Percentiles rank a stretch among this genome's conserved stretches.
These are phyloP conservation scores for Ambrosiella beaveri DNA, from an alignment of 2,329 filamentous ascomycete genomes.

Conservation along the genomic window DNA sequence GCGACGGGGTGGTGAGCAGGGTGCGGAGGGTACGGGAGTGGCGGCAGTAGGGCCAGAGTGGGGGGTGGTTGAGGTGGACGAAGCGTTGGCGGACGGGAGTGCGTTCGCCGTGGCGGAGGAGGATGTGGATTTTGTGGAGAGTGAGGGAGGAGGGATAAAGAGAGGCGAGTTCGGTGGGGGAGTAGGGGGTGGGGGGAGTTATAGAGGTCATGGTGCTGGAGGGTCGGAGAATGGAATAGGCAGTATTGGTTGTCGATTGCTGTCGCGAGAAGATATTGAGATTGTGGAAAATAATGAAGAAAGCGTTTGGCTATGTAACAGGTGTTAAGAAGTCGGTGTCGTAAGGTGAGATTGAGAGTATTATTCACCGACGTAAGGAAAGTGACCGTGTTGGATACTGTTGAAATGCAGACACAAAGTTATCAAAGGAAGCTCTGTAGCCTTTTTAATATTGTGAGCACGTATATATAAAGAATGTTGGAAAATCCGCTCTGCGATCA, in stretches of 20 bases:
- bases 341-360: no score
- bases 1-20: conserved; percentile 17
- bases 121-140: conserved; percentile 77
- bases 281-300: not conserved
- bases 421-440: no score
- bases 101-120: conserved; percentile 64
- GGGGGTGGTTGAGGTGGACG: conserved; percentile 50
- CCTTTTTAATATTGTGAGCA: no score
- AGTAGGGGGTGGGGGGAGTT: conserved; percentile 57
- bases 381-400: no score
- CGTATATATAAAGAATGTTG: no score
- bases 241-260: not conserved
- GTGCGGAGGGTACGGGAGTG: conserved; percentile 51
- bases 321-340: no score
- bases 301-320: no score
- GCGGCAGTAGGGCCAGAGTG: conserved; percentile 82
- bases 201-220: conserved; percentile 56
- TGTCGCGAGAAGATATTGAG: not conserved
- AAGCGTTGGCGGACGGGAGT: conserved; percentile 81
- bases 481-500: no score
- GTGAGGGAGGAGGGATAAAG: conserved; percentile 70
- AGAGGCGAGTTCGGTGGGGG: conserved; percentile 56
- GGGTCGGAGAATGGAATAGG: not conserved
- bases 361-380: no score
- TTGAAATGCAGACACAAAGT: no score